Conservation (phyloP, 2,329 filamentous ascomycete species). For the Myriosclerotinia scirpicola region DNA sequence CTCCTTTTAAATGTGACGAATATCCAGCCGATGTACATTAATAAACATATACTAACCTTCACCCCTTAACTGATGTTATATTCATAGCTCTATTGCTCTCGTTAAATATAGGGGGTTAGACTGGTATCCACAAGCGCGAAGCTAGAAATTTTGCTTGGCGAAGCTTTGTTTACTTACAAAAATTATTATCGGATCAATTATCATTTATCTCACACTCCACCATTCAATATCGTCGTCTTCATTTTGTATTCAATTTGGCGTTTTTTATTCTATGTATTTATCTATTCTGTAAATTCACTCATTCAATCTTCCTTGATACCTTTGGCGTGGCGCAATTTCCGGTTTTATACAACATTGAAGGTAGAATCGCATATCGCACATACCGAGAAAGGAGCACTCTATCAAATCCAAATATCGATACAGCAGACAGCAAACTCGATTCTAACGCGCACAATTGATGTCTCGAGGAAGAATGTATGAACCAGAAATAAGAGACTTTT, state of each 20-base stretch:
- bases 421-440: not conserved
- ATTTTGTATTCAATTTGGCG: not conserved
- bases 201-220: not conserved
- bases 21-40: too few relatives aligned
- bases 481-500: constrained; percentile 26
- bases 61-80: not conserved
- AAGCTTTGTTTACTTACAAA: constrained; percentile 6
- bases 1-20: too few relatives aligned
- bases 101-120: constrained; percentile 13
- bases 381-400: not conserved
- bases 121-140: not conserved
- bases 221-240: not conserved
- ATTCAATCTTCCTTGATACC: not conserved
- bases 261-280: not conserved
- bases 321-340: not conserved
- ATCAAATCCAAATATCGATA: not conserved
- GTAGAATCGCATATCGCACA: not conserved
- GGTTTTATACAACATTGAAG: not conserved
- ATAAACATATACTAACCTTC: too few relatives aligned
- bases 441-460: not conserved
- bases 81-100: not conserved
- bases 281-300: not conserved
- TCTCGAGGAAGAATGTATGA: not conserved
- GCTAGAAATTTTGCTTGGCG: constrained; percentile 4
- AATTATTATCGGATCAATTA: constrained; percentile 1